A percentile compares a stretch with the other conserved stretches of the same genome.
Conservation (phyloP, 73 alveolate genomes). For the Tetrahymena borealis region DNA sequence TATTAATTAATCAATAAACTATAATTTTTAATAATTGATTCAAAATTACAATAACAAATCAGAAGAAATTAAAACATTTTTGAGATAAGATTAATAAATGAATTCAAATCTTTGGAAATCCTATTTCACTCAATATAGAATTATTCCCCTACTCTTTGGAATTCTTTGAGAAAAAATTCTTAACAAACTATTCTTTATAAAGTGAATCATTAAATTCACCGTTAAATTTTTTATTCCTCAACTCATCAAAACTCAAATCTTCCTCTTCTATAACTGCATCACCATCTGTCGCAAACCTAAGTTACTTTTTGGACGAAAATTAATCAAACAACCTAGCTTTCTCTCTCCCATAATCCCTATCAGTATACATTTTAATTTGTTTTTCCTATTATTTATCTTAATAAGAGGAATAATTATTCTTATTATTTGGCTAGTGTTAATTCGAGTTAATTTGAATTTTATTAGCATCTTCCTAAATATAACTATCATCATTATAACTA, state of each 20-base stretch:
- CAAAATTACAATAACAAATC: too few species aligned
- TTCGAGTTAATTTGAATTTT: too few species aligned
- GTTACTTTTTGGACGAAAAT: neutral
- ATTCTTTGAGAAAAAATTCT: neutral
- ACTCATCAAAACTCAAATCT: neutral
- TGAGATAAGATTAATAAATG: too few species aligned
- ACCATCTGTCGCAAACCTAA: neutral
- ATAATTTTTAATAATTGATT: too few species aligned
- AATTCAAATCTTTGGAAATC: neutral
- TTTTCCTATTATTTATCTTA: too few species aligned
- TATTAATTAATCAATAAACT: neutral
- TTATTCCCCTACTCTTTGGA: neutral
- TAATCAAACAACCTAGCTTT: neutral
- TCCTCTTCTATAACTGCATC: neutral
- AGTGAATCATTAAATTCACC: neutral
- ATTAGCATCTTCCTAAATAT: too few species aligned
- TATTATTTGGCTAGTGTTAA: too few species aligned
- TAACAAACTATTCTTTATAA: neutral
- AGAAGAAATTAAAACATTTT: too few species aligned
- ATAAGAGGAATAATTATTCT: too few species aligned
- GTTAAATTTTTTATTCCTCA: neutral
- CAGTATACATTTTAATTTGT: too few species aligned
- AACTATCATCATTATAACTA: too few species aligned
- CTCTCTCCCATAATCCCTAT: neutral
- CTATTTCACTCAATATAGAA: neutral